Percentiles rank a stretch among this genome's conserved stretches.
These are phyloP conservation scores for bread wheat (Triticum aestivum) DNA, from an alignment of 176 grass and related monocot genomes.

Conservation along the genomic window IWGSC_CS_RefSeq_v2.1 NC_057813.1:289649849-289650348, in stretches of 20 bases:
- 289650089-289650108: constrained; percentile 81
- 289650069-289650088: constrained; percentile 88
- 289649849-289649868: constrained; percentile 82
- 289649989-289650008: constrained; percentile 40
- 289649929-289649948: background rate
- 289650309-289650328: background rate
- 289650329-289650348: constrained; percentile 22
- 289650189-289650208: constrained; percentile 94
- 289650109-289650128: constrained; percentile 11
- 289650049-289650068: constrained; percentile 80
- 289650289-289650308: constrained; percentile 36
- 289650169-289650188: background rate
- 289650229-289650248: constrained; percentile 96
- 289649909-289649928: constrained; percentile 25
- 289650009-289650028: constrained; percentile 94
- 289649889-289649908: constrained; percentile 71
- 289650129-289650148: background rate
- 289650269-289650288: constrained; percentile 21
- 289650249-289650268: constrained; percentile 88
- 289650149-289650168: constrained; percentile 1
- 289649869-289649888: constrained; percentile 76
- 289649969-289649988: constrained; percentile 8
- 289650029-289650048: constrained; percentile 82
- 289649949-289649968: background rate
- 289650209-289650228: constrained; percentile 99